These are phyloP conservation scores for Fraxinus velutina DNA, from an alignment of 305 asterid genomes.

Conservation along the genomic window DNA sequence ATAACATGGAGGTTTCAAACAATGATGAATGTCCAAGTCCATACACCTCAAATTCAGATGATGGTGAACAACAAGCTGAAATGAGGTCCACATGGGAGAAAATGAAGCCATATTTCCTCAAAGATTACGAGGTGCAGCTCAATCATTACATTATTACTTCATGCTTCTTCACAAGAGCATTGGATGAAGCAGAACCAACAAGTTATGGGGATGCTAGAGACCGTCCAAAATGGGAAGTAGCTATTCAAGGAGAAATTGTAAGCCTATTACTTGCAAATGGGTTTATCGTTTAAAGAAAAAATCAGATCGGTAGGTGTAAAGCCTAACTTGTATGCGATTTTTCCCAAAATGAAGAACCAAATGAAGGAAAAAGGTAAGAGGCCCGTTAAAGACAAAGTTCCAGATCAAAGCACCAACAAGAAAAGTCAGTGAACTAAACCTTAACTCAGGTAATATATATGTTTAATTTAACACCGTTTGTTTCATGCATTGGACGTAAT, in stretches of 20 bases:
- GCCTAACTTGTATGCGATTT: background rate
- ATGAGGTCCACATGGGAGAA: background rate
- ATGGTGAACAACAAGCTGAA: background rate
- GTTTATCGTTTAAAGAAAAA: constrained; percentile 13
- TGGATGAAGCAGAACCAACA: background rate
- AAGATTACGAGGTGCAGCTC: background rate
- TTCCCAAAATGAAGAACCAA: background rate
- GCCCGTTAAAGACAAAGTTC: too few species aligned
- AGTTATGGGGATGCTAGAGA: too few species aligned
- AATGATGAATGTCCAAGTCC: background rate
- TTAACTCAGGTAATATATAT: too few species aligned
- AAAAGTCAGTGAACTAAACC: too few species aligned
- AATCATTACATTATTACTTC: background rate
- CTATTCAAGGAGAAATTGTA: constrained; percentile 6
- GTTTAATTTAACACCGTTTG: too few species aligned
- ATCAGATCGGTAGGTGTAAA: background rate
- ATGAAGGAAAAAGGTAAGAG: too few species aligned
- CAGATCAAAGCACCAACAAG: too few species aligned
- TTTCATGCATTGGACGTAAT: too few species aligned
- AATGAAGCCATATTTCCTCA: background rate
- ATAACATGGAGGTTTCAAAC: background rate
- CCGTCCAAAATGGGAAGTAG: too few species aligned
- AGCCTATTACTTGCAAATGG: constrained; percentile 13
- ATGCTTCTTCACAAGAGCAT: background rate
- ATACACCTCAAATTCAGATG: background rate